Evolutionary conservation across 805 yeast species (phyloP), one percentile per base, ranked within the genome.

Genomic region (Isabelozyma heimii): DNA sequence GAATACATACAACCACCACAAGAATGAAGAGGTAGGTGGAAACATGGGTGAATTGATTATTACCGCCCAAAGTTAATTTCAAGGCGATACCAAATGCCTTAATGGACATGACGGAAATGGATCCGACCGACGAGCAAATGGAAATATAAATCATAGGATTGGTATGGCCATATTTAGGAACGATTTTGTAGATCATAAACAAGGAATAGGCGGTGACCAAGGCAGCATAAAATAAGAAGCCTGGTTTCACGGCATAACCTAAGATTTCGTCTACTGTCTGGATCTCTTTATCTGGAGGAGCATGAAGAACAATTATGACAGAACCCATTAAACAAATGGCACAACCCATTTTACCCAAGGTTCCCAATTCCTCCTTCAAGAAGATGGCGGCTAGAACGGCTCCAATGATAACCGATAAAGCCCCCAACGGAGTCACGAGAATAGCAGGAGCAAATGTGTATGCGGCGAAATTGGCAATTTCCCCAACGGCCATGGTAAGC

Each of bases 401-500:
- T 13, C 97, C 97, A 52, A 90, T 90, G 54, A 90, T 88, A 20
- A 90, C 97, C 7, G 91, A 83, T 26, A 90, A 72, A 0, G 97
- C 97, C 10, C 97, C 97, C 47, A 90, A 73, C 5, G 97, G 97
- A 4, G 97, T 90, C 40, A 90, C 97, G 57, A 90, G 69, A 54
- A 91, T 87, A 1, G 97, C 95, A 3, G 97, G 97, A 0, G 97
- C 97, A 76, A 90, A 90, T 1, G 97, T 90, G 63, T 90, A 90
- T 0, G 97, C 97, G 3, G 97, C 97, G 63, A 90, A 90, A 63
- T 90, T 90, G 49, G 97, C 96, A 39, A 90, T 70, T 63, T 90
- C 97, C 5, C 97, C 97, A 17, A 90, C 69, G 2, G 94, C 96
- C 97, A 90, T 85, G 43, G 95, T 83, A 28, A 83, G 60, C 79